Base-by-base conservation (phyloP, 805 yeast genomes). In the Candida nonsorbophila region DNA sequence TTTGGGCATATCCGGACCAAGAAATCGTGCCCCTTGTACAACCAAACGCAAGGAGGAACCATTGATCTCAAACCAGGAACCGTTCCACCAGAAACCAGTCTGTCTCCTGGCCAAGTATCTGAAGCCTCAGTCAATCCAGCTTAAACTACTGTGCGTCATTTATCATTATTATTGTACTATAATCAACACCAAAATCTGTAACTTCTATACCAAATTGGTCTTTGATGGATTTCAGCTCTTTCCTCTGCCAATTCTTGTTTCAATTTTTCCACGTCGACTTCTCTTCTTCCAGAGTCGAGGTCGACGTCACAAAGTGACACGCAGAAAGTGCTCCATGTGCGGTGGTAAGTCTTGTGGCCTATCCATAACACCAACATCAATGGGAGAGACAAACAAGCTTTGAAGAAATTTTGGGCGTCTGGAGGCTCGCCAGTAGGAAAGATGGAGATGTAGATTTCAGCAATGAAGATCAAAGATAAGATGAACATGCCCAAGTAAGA, bases 1-100 rank as follows among this genome's bases (percentile, higher is more conserved):
- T 70, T 84, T 39, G 98, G 97, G 0, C 98, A 90, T 53, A 90
- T 90, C 38, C 73, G 92, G 51, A 90, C 98, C 3, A 87, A 86
- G 52, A 82, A 81, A 47, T 64, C 90, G 2, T 90, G 98, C 60
- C 98, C 97, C 10, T 69, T 87, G 72, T 90, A 84, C 51, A 34
- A 28, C 13, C 42, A 38, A 16, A 27, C 36, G 2, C 34, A 33
- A 12, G 33, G 30, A n/a, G 37, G 28, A 10, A 14, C 5, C 14
- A 12, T 21, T 10, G 11, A 4, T 4, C 17, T 24, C 10, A 7
- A 7, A 18, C 20, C 20, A 7, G 20, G 20, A 18, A 7, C 10
- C 7, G 9, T n/a, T n/a, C n/a, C n/a, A n/a, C n/a, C n/a, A n/a
- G n/a, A n/a, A n/a, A n/a, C n/a, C n/a, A n/a, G n/a, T n/a, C n/a